These are phyloP conservation scores for Hortaea werneckii DNA, from an alignment of 2,329 filamentous ascomycete species.

Conservation along the genomic window DNA sequence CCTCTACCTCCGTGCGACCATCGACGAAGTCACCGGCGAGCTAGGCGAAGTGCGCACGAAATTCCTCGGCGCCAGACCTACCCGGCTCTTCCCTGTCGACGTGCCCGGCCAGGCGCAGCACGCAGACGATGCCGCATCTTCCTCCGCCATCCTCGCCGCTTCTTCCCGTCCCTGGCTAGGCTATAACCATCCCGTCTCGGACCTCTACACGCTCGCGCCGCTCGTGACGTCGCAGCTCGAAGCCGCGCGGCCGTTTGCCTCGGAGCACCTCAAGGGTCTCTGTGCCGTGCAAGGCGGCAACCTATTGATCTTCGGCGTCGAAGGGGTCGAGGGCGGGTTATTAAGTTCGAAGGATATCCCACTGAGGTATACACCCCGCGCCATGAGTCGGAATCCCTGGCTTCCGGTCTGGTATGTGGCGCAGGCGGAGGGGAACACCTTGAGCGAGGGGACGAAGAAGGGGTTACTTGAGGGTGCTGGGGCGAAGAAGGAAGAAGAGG, in stretches of 20 bases:
- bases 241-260: slow-evolving; percentile 94
- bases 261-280: slow-evolving; percentile 53
- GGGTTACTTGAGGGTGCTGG: background rate
- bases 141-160: slow-evolving; percentile 55
- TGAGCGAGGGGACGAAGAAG: slow-evolving; percentile 30
- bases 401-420: slow-evolving; percentile 87
- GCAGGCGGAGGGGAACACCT: slow-evolving; percentile 83
- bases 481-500: slow-evolving; percentile 6
- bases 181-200: slow-evolving; percentile 79
- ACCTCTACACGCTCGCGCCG: slow-evolving; percentile 84
- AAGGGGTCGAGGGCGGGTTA: slow-evolving; percentile 16
- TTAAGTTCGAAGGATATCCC: slow-evolving; percentile 6
- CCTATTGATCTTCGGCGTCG: slow-evolving; percentile 61
- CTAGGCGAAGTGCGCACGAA: slow-evolving; percentile 89
- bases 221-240: slow-evolving; percentile 64
- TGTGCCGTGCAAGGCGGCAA: slow-evolving; percentile 25
- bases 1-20: slow-evolving; percentile 86
- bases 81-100: slow-evolving; percentile 82
- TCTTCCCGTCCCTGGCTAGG: slow-evolving; percentile 95
- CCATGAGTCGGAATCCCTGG: slow-evolving; percentile 78
- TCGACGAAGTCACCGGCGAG: slow-evolving; percentile 93
- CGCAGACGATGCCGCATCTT: background rate
- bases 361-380: slow-evolving; percentile 79
- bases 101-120: slow-evolving; percentile 68
- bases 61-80: slow-evolving; percentile 83